A percentile compares a stretch with the other conserved stretches of the same genome.
phyloP scores from a whole-genome alignment of 2,329 filamentous ascomycete species.

The Colletotrichum noveboracense region DNA sequence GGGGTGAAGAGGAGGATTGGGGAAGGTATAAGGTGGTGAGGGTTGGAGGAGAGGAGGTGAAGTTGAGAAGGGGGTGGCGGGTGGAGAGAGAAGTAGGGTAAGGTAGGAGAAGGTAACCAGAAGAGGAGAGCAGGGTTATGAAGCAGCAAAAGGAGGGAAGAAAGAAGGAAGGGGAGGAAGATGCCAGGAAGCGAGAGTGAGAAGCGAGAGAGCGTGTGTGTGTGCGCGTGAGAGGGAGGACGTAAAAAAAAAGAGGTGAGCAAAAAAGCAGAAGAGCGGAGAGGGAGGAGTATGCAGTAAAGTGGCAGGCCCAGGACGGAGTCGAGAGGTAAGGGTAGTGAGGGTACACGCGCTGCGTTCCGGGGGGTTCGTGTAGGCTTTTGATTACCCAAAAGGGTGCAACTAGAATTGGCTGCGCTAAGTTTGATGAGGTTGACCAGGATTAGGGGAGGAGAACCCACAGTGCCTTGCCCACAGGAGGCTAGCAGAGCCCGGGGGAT shows the following conservation, averaged over 20 bases:
- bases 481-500: conserved; percentile 23
- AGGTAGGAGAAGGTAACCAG: conserved; percentile 3
- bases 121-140: conserved; percentile 33
- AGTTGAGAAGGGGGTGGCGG: conserved; percentile 21
- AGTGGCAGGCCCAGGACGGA: not conserved
- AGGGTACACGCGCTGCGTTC: not conserved
- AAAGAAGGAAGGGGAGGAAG: conserved; percentile 34
- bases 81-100: conserved; percentile 24
- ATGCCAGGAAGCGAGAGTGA: conserved; percentile 32
- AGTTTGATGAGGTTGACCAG: conserved; percentile 43
- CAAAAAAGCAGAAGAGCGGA: conserved; percentile 13
- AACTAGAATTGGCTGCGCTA: conserved; percentile 44
- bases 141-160: conserved; percentile 29
- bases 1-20: conserved; percentile 28
- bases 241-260: not conserved
- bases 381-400: conserved; percentile 41
- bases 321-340: conserved; percentile 11
- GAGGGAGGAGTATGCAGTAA: conserved; percentile 1
- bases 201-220: conserved; percentile 23
- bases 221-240: not conserved
- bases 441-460: conserved; percentile 21
- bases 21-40: conserved; percentile 28
- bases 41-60: conserved; percentile 24
- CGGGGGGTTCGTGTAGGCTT: conserved; percentile 28
- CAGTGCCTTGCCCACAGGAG: conserved; percentile 8